These are phyloP conservation scores for Pythium plurisporium DNA, from an alignment of 352 stramenopile genomes.

Conservation along the genomic window DNA sequence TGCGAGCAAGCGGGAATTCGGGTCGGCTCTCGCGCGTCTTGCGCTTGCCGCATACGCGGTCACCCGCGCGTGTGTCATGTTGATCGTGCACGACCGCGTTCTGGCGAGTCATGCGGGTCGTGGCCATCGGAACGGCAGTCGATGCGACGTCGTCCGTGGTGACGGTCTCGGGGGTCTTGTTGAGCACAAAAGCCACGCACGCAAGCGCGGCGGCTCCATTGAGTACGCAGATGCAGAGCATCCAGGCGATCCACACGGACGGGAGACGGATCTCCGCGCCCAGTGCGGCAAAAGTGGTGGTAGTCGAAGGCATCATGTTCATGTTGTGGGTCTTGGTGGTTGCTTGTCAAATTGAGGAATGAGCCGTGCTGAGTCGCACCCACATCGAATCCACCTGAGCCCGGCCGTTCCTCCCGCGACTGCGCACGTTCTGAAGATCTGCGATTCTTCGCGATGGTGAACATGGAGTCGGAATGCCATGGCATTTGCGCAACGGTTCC, in stretches of 20 bases:
- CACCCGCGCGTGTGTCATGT: background rate
- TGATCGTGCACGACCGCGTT: conserved; percentile 9
- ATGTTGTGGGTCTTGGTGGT: conserved; percentile 18
- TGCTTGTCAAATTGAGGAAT: conserved; percentile 29
- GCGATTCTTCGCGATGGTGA: conserved; percentile 14
- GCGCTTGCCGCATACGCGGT: conserved; percentile 25
- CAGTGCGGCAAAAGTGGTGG: conserved; percentile 4
- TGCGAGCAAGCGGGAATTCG: conserved; percentile 19
- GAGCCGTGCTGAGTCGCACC: conserved; percentile 1
- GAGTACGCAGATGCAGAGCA: conserved; percentile 26
- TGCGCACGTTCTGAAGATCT: conserved; percentile 4
- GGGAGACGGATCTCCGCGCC: conserved; percentile 9
- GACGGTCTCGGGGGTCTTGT: conserved; percentile 11
- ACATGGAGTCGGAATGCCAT: conserved; percentile 11
- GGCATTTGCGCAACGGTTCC: conserved; percentile 22
- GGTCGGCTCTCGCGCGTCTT: conserved; percentile 18
- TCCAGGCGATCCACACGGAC: conserved; percentile 25
- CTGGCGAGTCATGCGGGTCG: conserved; percentile 7
- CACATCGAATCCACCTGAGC: conserved; percentile 8
- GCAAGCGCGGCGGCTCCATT: conserved; percentile 23
- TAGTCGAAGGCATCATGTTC: conserved; percentile 11
- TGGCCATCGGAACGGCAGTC: background rate
- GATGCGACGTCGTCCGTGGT: background rate
- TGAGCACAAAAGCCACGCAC: conserved; percentile 23
- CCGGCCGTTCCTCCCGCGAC: background rate